A percentile compares a stretch with the other conserved stretches of the same genome.
These are phyloP conservation scores for Mortierella alpina DNA, from an alignment of 192 early-diverging fungal species.

Conservation along the genomic window DNA sequence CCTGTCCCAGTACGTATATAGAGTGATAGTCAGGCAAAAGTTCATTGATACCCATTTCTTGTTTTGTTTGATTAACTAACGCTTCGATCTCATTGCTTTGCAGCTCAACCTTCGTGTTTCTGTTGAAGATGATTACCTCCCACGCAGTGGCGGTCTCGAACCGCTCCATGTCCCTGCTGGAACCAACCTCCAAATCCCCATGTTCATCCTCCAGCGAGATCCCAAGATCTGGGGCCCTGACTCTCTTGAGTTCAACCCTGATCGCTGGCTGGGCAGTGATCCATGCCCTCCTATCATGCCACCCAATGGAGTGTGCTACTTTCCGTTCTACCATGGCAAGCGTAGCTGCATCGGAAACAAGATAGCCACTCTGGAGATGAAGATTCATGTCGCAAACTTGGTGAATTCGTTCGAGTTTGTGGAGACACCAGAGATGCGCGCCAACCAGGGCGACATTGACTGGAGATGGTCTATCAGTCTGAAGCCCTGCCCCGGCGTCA, in stretches of 20 bases:
- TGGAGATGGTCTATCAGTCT: slow-evolving; percentile 43
- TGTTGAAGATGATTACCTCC: slow-evolving; percentile 41
- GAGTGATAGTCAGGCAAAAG: background rate
- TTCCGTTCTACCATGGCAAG: slow-evolving; percentile 63
- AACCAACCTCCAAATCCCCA: slow-evolving; percentile 50
- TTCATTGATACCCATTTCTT: background rate
- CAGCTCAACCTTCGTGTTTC: slow-evolving; percentile 46
- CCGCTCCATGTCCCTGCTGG: slow-evolving; percentile 43
- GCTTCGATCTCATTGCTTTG: background rate
- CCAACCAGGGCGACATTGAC: slow-evolving; percentile 13
- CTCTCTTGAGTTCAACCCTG: slow-evolving; percentile 53
- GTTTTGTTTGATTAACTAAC: background rate
- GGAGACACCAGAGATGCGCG: slow-evolving; percentile 56
- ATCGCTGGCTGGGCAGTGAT: slow-evolving; percentile 46
- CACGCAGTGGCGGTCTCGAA: slow-evolving; percentile 53
- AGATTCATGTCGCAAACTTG: slow-evolving; percentile 59
- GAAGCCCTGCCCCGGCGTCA: slow-evolving; percentile 34
- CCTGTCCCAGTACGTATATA: slow-evolving; percentile 59
- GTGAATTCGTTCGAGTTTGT: slow-evolving; percentile 57
- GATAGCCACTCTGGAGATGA: slow-evolving; percentile 67
- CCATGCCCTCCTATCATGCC: slow-evolving; percentile 33
- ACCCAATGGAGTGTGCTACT: slow-evolving; percentile 46
- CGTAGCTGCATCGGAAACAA: slow-evolving; percentile 65
- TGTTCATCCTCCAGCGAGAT: slow-evolving; percentile 59
- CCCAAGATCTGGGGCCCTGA: slow-evolving; percentile 52